phyloP scores from a whole-genome alignment of 257 asterid genomes.

The Solanum tarijense region DNA sequence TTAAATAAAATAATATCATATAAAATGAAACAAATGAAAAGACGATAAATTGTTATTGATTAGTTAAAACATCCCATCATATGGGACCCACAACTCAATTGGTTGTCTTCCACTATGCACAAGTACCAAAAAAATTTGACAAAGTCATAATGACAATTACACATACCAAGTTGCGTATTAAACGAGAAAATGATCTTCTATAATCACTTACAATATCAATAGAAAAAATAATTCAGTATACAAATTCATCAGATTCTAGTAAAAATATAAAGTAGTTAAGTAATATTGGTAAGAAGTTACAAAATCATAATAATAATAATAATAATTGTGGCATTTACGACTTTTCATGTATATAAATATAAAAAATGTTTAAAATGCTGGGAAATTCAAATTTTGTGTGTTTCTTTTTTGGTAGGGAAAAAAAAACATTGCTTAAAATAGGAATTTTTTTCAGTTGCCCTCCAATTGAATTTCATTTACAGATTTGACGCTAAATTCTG shows the following conservation, averaged over 20 bases:
- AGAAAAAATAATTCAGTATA: background rate
- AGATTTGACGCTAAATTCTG: background rate
- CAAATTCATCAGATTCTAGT: accelerated
- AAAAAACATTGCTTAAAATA: too few relatives aligned
- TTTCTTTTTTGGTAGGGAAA: background rate
- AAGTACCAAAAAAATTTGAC: background rate
- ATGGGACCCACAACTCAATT: background rate
- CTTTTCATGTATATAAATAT: background rate
- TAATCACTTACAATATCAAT: background rate
- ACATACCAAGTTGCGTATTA: background rate
- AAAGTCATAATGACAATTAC: background rate
- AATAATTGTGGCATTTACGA: background rate
- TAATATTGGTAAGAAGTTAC: background rate
- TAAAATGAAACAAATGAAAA: background rate
- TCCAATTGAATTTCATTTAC: slow-evolving; percentile 1
- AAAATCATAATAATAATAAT: background rate
- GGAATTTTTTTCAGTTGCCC: background rate
- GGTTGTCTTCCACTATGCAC: background rate
- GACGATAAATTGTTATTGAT: accelerated
- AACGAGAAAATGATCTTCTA: background rate
- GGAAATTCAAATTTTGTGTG: background rate
- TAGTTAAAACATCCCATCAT: background rate
- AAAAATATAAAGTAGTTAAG: too few relatives aligned
- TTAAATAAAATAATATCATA: background rate
- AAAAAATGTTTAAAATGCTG: background rate